Conservation (phyloP, 1,284 basidiomycete species). For the Cutaneotrichosporon cutaneum region DNA sequence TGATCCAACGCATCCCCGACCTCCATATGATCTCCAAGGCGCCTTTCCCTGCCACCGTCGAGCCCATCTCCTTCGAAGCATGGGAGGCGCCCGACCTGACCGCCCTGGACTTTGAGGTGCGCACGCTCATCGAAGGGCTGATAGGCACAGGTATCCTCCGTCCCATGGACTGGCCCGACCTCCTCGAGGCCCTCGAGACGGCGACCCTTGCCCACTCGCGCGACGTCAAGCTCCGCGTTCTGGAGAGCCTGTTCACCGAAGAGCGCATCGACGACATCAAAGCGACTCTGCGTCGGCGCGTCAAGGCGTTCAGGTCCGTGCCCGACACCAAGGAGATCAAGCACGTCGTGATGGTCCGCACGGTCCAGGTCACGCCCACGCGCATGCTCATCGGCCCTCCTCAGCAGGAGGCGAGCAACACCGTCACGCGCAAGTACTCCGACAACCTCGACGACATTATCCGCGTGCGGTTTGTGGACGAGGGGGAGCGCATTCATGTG, state of each 20-base stretch:
- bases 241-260: constrained; percentile 46
- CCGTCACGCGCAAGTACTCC: constrained; percentile 44
- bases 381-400: constrained; percentile 48
- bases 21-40: not conserved
- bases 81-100: constrained; percentile 31
- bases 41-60: not conserved
- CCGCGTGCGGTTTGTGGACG: constrained; percentile 51
- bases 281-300: not conserved
- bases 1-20: not conserved
- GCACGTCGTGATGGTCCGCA: constrained; percentile 47
- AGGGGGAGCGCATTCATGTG: constrained; percentile 47
- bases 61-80: not conserved
- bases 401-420: constrained; percentile 50
- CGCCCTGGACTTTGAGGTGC: constrained; percentile 33
- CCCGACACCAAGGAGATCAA: constrained; percentile 14
- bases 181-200: constrained; percentile 29
- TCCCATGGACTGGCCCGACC: constrained; percentile 30
- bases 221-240: constrained; percentile 38
- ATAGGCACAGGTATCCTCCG: constrained; percentile 46
- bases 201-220: constrained; percentile 17
- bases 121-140: constrained; percentile 49
- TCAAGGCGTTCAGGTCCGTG: not conserved
- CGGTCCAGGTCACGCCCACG: constrained; percentile 50
- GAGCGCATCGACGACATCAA: constrained; percentile 41
- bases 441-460: constrained; percentile 47